Conservation (phyloP, 495 filamentous ascomycete species). For the Penicillium coprophilum region DNA sequence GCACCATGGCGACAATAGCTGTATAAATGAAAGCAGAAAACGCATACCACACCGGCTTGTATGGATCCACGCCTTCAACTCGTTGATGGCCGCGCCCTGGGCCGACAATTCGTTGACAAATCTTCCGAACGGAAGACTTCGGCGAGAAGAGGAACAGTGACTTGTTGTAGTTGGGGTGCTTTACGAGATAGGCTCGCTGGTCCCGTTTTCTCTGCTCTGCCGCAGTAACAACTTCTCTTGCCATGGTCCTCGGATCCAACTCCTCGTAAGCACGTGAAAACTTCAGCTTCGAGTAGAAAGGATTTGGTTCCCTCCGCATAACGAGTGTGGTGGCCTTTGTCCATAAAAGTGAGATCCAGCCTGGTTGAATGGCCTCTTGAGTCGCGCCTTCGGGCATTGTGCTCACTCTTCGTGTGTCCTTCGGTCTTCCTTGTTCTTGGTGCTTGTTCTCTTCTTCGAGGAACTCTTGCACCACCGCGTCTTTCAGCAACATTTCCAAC, state of each 20-base stretch:
- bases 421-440: slow-evolving; percentile 23
- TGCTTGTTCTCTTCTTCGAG: slow-evolving; percentile 62
- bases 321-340: slow-evolving; percentile 52
- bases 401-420: slow-evolving; percentile 28
- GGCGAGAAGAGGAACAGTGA: slow-evolving; percentile 85
- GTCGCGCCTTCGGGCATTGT: slow-evolving; percentile 23
- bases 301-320: slow-evolving; percentile 77
- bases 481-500: slow-evolving; percentile 93
- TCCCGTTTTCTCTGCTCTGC: slow-evolving; percentile 78
- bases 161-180: slow-evolving; percentile 89
- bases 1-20: slow-evolving; percentile 93
- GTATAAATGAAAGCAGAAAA: slow-evolving; percentile 95
- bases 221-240: slow-evolving; percentile 82
- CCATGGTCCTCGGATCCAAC: slow-evolving; percentile 81
- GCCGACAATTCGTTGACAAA: slow-evolving; percentile 90
- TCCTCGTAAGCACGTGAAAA: slow-evolving; percentile 72
- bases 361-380: slow-evolving; percentile 47
- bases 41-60: slow-evolving; percentile 82
- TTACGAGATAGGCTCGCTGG: slow-evolving; percentile 84
- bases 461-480: slow-evolving; percentile 91
- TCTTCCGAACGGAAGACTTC: slow-evolving; percentile 67
- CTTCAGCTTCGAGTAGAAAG: slow-evolving; percentile 83
- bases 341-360: slow-evolving; percentile 57
- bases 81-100: slow-evolving; percentile 84
- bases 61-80: slow-evolving; percentile 81